These are phyloP conservation scores for Gossypium herbaceum DNA, from an alignment of 345 rosid species.

Conservation along the genomic window DNA sequence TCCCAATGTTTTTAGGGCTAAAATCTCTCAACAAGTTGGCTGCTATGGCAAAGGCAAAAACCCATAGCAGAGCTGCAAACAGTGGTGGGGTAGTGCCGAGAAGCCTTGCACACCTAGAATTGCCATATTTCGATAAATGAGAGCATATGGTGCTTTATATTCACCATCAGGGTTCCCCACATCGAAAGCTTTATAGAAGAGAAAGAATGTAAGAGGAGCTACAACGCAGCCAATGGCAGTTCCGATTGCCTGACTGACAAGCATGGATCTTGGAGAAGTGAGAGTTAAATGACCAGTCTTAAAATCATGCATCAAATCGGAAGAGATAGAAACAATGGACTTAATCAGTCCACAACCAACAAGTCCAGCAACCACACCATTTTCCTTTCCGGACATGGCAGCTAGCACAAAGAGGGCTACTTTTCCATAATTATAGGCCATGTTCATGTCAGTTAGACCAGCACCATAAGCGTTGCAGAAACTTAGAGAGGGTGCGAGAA, in stretches of 20 bases:
- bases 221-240: constrained; percentile 81
- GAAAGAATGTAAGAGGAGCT: constrained; percentile 78
- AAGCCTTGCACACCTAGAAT: constrained; percentile 89
- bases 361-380: constrained; percentile 84
- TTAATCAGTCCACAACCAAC: constrained; percentile 88
- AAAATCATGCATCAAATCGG: constrained; percentile 94
- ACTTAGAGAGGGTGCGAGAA: constrained; percentile 81
- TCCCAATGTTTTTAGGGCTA: constrained; percentile 43
- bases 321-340: constrained; percentile 77
- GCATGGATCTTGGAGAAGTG: constrained; percentile 90
- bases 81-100: constrained; percentile 82
- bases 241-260: constrained; percentile 80
- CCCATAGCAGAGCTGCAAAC: constrained; percentile 79
- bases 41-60: constrained; percentile 69
- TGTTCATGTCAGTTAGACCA: constrained; percentile 95
- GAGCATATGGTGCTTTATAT: constrained; percentile 92
- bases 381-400: constrained; percentile 53
- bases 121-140: constrained; percentile 89
- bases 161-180: constrained; percentile 88
- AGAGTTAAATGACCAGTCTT: constrained; percentile 86
- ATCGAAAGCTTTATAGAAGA: constrained; percentile 86
- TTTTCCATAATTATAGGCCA: constrained; percentile 93
- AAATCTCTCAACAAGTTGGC: constrained; percentile 62
- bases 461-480: constrained; percentile 98
- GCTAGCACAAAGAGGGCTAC: constrained; percentile 85